Conservation (phyloP, 257 asterid species). For the Fraxinus excelsior region DNA sequence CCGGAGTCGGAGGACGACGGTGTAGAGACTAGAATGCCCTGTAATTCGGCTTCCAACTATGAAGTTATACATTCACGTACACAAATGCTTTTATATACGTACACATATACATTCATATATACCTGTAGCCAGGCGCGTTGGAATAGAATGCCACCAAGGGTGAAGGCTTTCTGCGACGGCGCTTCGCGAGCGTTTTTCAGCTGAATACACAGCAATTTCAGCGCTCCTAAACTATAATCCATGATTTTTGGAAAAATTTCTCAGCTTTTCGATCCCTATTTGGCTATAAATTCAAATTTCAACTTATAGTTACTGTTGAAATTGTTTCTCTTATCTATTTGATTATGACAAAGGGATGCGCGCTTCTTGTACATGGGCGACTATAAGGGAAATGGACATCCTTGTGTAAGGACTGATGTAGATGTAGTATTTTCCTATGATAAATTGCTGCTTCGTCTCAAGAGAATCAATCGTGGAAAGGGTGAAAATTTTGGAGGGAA, state of each 20-base stretch:
- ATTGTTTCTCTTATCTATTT: neutral
- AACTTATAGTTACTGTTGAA: neutral
- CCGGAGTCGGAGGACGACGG: conserved; percentile 32
- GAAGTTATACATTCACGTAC: neutral
- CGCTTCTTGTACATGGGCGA: too few species aligned
- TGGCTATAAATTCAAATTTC: conserved; percentile 9
- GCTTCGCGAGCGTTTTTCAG: conserved; percentile 51
- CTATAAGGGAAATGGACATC: too few species aligned
- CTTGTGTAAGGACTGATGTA: too few species aligned
- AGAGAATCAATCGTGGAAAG: neutral
- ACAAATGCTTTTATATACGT: neutral
- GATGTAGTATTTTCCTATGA: too few species aligned
- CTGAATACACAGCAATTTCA: conserved; percentile 72
- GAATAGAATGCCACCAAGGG: conserved; percentile 79
- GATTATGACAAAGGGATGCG: too few species aligned
- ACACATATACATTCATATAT: neutral
- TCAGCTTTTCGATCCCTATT: conserved; percentile 10
- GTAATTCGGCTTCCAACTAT: conserved; percentile 8
- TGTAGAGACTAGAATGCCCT: conserved; percentile 71
- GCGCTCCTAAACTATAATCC: conserved; percentile 85
- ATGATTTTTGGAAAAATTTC: conserved; percentile 21
- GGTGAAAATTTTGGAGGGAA: neutral
- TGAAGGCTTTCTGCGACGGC: conserved; percentile 46
- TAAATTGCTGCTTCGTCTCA: neutral
- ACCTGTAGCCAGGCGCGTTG: conserved; percentile 99